These are phyloP conservation scores for Cutaneotrichosporon dermatis DNA, from an alignment of 1,284 basidiomycete genomes.

Conservation along the genomic window DNA sequence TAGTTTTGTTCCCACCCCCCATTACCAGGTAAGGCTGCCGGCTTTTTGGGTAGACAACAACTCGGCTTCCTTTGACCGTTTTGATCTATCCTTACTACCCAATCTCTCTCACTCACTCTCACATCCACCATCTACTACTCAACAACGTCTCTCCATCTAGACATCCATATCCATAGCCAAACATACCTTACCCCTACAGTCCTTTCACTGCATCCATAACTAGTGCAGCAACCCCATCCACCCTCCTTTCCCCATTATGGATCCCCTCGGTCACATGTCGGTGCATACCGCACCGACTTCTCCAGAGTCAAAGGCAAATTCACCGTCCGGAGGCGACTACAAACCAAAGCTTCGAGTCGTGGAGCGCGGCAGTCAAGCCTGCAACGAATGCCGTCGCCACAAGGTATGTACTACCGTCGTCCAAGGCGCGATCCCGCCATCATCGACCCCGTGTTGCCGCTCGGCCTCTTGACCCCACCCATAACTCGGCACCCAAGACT, in stretches of 20 bases:
- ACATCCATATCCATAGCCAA: not conserved
- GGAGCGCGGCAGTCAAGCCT: constrained; percentile 31
- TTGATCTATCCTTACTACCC: too few species aligned
- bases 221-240: not conserved
- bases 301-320: constrained; percentile 15
- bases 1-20: too few species aligned
- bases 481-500: too few species aligned
- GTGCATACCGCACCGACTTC: constrained; percentile 7
- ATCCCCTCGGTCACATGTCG: constrained; percentile 6
- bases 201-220: not conserved
- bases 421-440: too few species aligned
- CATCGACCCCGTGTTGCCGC: too few species aligned
- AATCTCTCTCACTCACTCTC: too few species aligned
- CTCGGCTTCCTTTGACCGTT: too few species aligned
- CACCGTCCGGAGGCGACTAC: constrained; percentile 9
- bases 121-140: too few species aligned
- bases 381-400: constrained; percentile 34
- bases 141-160: too few species aligned
- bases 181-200: not conserved
- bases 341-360: constrained; percentile 30
- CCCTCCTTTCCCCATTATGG: constrained; percentile 7
- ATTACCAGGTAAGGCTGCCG: too few species aligned
- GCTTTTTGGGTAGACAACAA: too few species aligned
- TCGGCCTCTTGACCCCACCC: too few species aligned
- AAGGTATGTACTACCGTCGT: constrained; percentile 18